Base-by-base conservation (phyloP, 2,329 filamentous ascomycete species). In the Pezicula carpinea region DNA sequence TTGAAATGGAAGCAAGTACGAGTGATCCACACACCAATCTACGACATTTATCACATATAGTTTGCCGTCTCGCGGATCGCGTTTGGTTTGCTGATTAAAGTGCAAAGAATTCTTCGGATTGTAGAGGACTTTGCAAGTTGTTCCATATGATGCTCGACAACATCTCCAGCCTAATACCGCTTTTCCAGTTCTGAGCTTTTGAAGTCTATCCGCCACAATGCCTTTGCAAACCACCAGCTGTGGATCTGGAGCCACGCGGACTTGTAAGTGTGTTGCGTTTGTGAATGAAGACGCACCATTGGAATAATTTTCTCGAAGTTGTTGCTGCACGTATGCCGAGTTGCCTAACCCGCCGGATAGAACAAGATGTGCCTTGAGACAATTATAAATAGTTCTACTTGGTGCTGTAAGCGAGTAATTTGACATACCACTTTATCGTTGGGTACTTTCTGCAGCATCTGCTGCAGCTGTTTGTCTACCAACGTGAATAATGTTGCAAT, bases 341-440 rank as follows among this genome's bases (percentile, higher is more conserved):
- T 69, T 71, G 8, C 69, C 67, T 1, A 72, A 57, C 1, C 70
- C 69, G 5, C 70, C 70, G 5, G 65, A 69, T 1, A 72, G 60
- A 0, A 73, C 62, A 1, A 73, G 58, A 47, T 69, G 57, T 57
- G 41, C 60, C 61, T 47, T 64, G 7, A 5, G 1, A 31, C 1
- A 7, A 8, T 39, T n/a, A 31, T 14, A 36, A 26, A 33, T 10
- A 38, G 21, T 7, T 5, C 1, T 22, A 5, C 4, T 39, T 14
- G 3, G 10, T 5, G n/a, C n/a, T n/a, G n/a, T n/a, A n/a, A n/a
- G n/a, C n/a, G n/a, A n/a, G n/a, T n/a, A n/a, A n/a, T n/a, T n/a
- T n/a, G n/a, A 39, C 42, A 6, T 45, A 53, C 51, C 3, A 54
- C 45, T 48, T 46, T 39, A n/a, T 52, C 52, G 26, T 33, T 13